A percentile compares a stretch with the other conserved stretches of the same genome.
Evolutionary conservation across 192 early-diverging fungal species (phyloP).

Genomic region (Podochytrium sp.): DNA sequence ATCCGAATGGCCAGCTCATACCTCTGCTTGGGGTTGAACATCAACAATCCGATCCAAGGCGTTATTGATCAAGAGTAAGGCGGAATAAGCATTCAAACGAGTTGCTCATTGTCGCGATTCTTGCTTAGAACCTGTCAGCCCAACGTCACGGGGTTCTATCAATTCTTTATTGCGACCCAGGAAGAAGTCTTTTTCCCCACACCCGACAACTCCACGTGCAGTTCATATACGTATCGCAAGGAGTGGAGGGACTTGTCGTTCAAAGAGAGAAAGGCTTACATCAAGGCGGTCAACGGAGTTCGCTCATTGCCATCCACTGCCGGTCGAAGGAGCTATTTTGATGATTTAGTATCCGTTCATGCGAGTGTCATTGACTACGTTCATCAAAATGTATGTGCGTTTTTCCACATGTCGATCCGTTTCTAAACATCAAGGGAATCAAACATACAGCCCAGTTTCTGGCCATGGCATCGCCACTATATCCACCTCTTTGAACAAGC

Average conservation of each 20-base stretch:
- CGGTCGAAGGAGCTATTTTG: slow-evolving; percentile 33
- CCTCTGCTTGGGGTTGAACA: slow-evolving; percentile 2
- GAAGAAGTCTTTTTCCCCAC: slow-evolving; percentile 3
- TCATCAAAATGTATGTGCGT: slow-evolving; percentile 22
- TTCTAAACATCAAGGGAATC: background rate
- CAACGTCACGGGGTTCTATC: background rate
- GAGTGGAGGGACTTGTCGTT: slow-evolving; percentile 34
- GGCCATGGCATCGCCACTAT: slow-evolving; percentile 47
- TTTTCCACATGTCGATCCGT: background rate
- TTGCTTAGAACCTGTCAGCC: slow-evolving; percentile 23
- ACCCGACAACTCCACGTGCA: background rate
- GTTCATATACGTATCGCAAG: background rate
- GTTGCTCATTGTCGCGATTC: too few species aligned
- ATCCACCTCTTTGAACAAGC: slow-evolving; percentile 27
- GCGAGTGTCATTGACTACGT: slow-evolving; percentile 29
- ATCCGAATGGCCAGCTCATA: slow-evolving; percentile 12
- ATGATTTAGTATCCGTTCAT: slow-evolving; percentile 34
- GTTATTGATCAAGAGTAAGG: slow-evolving; percentile 30
- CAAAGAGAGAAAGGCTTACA: slow-evolving; percentile 13
- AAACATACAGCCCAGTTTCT: slow-evolving; percentile 25
- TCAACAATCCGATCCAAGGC: background rate
- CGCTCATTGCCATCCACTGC: slow-evolving; percentile 23
- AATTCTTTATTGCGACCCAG: slow-evolving; percentile 21
- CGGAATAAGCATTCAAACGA: too few species aligned
- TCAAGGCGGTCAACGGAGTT: slow-evolving; percentile 20